Base-by-base conservation (phyloP, 176 grass and related monocot species). In the Carex parvula region DNA sequence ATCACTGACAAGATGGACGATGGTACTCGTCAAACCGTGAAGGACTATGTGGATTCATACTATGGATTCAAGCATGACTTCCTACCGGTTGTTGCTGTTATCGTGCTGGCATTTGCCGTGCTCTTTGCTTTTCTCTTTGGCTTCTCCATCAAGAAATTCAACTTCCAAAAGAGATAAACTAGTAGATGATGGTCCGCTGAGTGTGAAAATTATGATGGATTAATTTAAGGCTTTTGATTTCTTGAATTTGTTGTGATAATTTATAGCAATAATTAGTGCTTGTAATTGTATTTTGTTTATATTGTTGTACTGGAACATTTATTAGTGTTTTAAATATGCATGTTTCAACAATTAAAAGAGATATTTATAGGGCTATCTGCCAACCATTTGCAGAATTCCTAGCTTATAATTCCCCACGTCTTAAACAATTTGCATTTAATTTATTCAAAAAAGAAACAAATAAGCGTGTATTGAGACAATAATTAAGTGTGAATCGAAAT, bases 111-210 rank as follows among this genome's bases (percentile, higher is more conserved):
- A 77, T 87, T 87, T 59, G 0, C 85, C 0, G 18, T 87, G 9
- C 54, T 87, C 79, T 87, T 82, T 70, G 85, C 65, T 48, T 87
- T 82, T 32, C 15, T 87, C 1, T 87, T 87, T 60, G 85, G 24
- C 39, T 39, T 81, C 24, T 30, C 85, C 0, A 87, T 87, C 62
- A 55, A 48, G 16, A 65, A 79, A 24, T 18, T 87, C 9, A 87
- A 87, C 64, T 87, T 87, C 77, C 85, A 82, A 53, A 87, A 71
- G 63, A 82, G 85, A 87, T 87, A 70, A 81, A 41, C n/a, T 20
- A 60, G 57, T 60, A 5, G 16, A 60, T 60, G 39, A 39, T 39
- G 5, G n/a, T 70, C 16, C 1, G 3, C 12, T 16, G 3, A 30
- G 64, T 32, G 29, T 5, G 22, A 22, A 33, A 66, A 4, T 6